Evolutionary conservation across 768 basidiomycete genomes (phyloP), one percentile per base, ranked within the genome.

Genomic region (Chiua virens): DNA sequence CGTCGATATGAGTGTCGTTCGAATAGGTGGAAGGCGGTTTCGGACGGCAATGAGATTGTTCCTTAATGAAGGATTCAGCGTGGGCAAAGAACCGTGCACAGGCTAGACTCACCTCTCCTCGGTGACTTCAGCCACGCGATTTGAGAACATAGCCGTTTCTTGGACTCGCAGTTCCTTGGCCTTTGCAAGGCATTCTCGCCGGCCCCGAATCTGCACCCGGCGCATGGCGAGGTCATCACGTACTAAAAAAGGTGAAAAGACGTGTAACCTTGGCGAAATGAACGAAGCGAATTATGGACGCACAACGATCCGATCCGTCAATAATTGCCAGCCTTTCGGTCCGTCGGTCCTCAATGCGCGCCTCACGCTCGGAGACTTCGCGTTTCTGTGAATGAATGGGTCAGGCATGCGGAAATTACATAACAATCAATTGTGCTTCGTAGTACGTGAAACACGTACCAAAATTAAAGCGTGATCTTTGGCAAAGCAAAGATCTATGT

Each of bases 331-430:
- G 66, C 38, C 71, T 71, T 59, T 78, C 70, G 39, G 72, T 71
- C 53, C 72, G 68, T n/a, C 85, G 68, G 59, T 76, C 76, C 41
- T 74, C 71, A 23, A 89, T 67, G 55, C 73, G 76, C 52, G 76
- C 75, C 60, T 85, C 74, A 34, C 83, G 79, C 66, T 91, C 83
- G 38, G 81, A 82, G 43, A 83, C 72, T 66, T 91, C 84, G 37
- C 87, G 83, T 56, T 73, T 78, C 89, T 90, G 68, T 36, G 20
- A 39, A 55, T 61, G 34, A 34, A 52, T 57, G 34, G 65, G 37
- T 65, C 50, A 60, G 50, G 56, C 42, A 47, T 59, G 45, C 63
- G 61, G 58, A 47, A 8, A 62, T 62, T 55, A 70, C 63, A 58
- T 60, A 60, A 57, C 41, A 47, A 37, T 6, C 30, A 51, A 43